Base-by-base conservation (phyloP, 2,329 filamentous ascomycete species). In the Alternaria rosae region DNA sequence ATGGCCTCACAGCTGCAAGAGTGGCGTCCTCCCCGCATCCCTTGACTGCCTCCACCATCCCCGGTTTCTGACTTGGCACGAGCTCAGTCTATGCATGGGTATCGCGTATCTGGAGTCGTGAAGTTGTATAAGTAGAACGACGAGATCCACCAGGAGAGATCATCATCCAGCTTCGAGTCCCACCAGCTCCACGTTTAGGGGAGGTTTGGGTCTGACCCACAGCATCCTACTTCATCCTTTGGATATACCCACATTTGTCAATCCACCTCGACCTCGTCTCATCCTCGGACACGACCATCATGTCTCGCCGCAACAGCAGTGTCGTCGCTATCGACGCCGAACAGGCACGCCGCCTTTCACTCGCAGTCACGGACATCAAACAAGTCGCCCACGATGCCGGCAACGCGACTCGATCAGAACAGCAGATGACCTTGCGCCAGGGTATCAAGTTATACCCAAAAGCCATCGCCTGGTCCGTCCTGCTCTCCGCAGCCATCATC, bases 401-500 rank as follows among this genome's bases (percentile, higher is more conserved):
- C 64, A 75, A 70, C 64, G 79, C 77, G 25, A 82, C 82, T 17
- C 77, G 80, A 32, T 78, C 82, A 32, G 82, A 82, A 63, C 82
- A 83, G 57, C 79, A 81, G 38, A 82, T 85, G 82, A 81, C 80
- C 15, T 82, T 97, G 63, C 73, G 86, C 72, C 87, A 96, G 82
- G 92, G 92, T 65, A 85, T 97, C 76, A 87, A 83, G 70, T 84
- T 94, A 17, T 97, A 97, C 76, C 93, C 92, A 64, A 94, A 96
- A 82, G 93, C 93, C 41, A 89, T 96, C 59, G 85, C 82, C 13
- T 97, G 92, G 92, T 92, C 90, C 71, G 76, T 96, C 53, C 83
- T 96, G 61, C 93, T 97, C 78, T 94, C 91, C 12, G 93, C 91
- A 0, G 92, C 91, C 76, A 95, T 97, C 76, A 89, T 88, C 71